Evolutionary conservation across 441 rosid genomes (phyloP).

Genomic region (Gossypium trilobum): DNA sequence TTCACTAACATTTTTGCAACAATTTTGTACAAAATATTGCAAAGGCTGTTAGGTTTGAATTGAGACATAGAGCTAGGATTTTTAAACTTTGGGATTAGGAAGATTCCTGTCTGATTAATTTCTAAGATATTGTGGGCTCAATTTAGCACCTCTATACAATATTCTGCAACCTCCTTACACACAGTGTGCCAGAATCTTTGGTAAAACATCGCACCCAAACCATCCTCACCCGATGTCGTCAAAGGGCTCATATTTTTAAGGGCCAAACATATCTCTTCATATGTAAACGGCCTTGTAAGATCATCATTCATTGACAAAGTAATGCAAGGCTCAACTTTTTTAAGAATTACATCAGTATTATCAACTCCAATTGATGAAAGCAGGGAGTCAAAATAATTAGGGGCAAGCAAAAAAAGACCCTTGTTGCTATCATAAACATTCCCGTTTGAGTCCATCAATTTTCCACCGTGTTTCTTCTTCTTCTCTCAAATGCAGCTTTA

Average conservation of each 20-base stretch:
- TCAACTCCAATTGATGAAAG: background rate
- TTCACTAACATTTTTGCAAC: background rate
- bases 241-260: background rate
- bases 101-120: background rate
- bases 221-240: background rate
- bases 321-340: background rate
- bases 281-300: background rate
- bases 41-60: background rate
- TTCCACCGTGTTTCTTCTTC: background rate
- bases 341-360: background rate
- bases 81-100: background rate
- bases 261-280: background rate
- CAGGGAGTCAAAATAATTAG: too few species aligned
- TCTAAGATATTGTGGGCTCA: background rate
- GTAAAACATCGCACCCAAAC: background rate
- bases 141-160: background rate
- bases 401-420: background rate
- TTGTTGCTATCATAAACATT: too few species aligned
- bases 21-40: background rate
- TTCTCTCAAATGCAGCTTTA: background rate
- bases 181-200: background rate
- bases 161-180: background rate
- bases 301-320: background rate
- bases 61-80: background rate
- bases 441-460: too few species aligned